Percentiles rank a stretch among this genome's conserved stretches.
Conservation (phyloP, 306 rosid genomes). For the Herpetospermum pedunculosum region DNA sequence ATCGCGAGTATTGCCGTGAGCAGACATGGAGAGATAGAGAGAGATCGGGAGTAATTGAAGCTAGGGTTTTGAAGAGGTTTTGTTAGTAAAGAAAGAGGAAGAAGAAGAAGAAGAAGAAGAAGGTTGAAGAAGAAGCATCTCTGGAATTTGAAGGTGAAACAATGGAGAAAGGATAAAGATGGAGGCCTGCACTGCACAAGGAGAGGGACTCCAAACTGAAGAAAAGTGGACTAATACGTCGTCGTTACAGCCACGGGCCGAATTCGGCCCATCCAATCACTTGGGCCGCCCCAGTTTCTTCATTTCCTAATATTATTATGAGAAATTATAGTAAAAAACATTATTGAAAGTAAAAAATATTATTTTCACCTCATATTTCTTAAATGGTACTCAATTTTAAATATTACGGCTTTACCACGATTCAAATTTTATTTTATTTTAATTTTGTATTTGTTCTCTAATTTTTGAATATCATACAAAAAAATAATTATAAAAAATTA, state of each 20-base stretch:
- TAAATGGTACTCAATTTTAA: no score
- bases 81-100: neutral
- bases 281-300: neutral
- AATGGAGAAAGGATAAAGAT: constrained; percentile 2
- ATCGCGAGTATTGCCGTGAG: neutral
- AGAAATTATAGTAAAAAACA: no score
- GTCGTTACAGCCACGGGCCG: neutral
- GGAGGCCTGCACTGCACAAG: neutral
- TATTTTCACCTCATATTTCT: no score
- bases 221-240: neutral
- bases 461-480: no score
- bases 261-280: neutral
- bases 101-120: neutral
- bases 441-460: no score
- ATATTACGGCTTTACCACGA: no score
- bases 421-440: no score
- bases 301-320: no score
- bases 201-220: neutral
- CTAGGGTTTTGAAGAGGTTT: neutral
- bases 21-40: neutral
- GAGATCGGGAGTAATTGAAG: neutral
- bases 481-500: no score
- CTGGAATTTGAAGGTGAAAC: constrained; percentile 16
- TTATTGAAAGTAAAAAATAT: no score
- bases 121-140: constrained; percentile 25